Percentiles rank a stretch among this genome's conserved stretches.
Conservation (phyloP, 768 basidiomycete species). For the Boletus fagicola region DNA sequence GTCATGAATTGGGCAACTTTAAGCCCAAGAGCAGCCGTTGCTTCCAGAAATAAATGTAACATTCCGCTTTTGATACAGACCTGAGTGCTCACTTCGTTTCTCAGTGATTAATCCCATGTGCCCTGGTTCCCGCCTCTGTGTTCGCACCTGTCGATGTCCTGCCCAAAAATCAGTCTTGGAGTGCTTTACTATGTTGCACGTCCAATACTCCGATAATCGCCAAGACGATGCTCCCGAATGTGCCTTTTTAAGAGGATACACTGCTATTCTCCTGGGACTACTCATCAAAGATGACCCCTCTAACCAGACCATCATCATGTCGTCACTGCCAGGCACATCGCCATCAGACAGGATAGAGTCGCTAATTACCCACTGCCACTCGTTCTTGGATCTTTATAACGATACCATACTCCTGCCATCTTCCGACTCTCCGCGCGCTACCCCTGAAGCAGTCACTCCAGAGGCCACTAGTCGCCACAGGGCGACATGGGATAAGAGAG, state of each 20-base stretch:
- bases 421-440: constrained; percentile 7
- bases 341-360: constrained; percentile 29
- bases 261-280: constrained; percentile 69
- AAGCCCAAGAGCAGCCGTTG: constrained; percentile 45
- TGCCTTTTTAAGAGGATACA: constrained; percentile 66
- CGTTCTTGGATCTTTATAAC: constrained; percentile 43
- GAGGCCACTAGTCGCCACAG: constrained; percentile 6
- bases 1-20: constrained; percentile 74
- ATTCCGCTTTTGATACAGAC: not conserved
- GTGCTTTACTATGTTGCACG: constrained; percentile 51
- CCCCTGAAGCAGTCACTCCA: constrained; percentile 3
- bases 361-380: constrained; percentile 37
- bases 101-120: constrained; percentile 56
- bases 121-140: constrained; percentile 46
- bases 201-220: constrained; percentile 31
- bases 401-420: constrained; percentile 31
- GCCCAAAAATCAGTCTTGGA: constrained; percentile 45
- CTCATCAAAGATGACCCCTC: constrained; percentile 35
- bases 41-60: constrained; percentile 52
- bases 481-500: constrained; percentile 31
- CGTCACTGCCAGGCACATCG: constrained; percentile 35
- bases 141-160: constrained; percentile 52
- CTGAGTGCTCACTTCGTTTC: not conserved
- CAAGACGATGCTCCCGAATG: constrained; percentile 34
- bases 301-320: constrained; percentile 36